Percentiles rank a stretch among this genome's conserved stretches.
Evolutionary conservation across 1,284 basidiomycete genomes (phyloP).

Genomic region (Ceratobasidium sp.): DNA sequence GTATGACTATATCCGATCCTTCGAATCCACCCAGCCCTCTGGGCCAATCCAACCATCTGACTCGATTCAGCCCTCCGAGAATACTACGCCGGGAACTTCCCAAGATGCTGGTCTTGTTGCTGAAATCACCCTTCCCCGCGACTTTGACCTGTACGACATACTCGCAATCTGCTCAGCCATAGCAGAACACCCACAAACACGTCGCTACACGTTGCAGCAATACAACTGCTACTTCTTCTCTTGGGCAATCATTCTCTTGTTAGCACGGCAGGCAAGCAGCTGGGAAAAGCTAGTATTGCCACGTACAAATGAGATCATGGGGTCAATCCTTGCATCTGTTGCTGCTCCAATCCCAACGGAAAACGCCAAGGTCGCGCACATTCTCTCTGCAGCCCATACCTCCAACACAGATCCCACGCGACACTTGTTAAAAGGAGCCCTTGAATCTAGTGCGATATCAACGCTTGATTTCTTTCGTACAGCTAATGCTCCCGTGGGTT

Average conservation of each 20-base stretch:
- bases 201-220: constrained; percentile 11
- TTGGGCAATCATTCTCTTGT: background rate
- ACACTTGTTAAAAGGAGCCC: background rate
- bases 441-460: background rate
- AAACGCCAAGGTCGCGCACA: background rate
- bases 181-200: background rate
- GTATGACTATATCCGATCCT: background rate
- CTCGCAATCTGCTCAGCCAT: constrained; percentile 8
- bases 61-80: too few species aligned
- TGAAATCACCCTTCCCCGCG: background rate
- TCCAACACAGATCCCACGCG: background rate
- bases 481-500: too few species aligned
- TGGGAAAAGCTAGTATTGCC: background rate
- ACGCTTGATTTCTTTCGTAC: background rate
- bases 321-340: background rate
- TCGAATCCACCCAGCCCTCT: too few species aligned
- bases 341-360: background rate
- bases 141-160: background rate
- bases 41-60: too few species aligned
- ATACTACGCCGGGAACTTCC: background rate
- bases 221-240: constrained; percentile 29
- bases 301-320: background rate
- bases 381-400: background rate
- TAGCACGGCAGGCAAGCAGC: background rate
- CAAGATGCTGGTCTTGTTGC: background rate